These are phyloP conservation scores for Sphagnum tenellum DNA, from an alignment of 225 moss, liverwort and hornwort species.

Conservation along the genomic window DNA sequence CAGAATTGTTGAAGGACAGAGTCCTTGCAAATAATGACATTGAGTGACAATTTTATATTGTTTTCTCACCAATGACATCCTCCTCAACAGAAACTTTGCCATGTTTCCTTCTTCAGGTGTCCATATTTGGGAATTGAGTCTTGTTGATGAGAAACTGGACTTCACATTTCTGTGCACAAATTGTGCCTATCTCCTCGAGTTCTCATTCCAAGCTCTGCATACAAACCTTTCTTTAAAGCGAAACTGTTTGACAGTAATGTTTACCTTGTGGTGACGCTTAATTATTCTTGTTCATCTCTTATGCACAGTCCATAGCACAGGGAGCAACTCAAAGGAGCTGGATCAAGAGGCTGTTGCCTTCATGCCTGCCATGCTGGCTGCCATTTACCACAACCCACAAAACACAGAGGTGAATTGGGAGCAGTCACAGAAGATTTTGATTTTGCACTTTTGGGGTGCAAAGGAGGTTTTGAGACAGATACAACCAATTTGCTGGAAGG, in stretches of 20 bases:
- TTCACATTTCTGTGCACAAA: too few species aligned
- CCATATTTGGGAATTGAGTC: too few species aligned
- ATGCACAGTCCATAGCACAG: constrained; percentile 65
- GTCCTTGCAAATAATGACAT: constrained; percentile 79
- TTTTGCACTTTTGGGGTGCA: constrained; percentile 76
- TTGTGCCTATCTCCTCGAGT: too few species aligned
- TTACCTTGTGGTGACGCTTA: too few species aligned
- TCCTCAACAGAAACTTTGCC: constrained; percentile 66
- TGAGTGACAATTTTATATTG: constrained; percentile 78
- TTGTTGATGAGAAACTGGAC: too few species aligned
- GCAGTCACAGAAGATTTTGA: constrained; percentile 61
- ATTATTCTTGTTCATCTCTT: neutral
- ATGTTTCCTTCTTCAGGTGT: too few species aligned
- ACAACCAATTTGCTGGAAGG: constrained; percentile 86
- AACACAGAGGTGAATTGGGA: constrained; percentile 71
- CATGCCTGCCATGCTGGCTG: constrained; percentile 85
- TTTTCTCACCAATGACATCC: constrained; percentile 90
- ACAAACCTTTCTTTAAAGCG: too few species aligned
- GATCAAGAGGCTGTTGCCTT: constrained; percentile 90
- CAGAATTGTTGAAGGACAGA: constrained; percentile 76
- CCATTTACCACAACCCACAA: constrained; percentile 81
- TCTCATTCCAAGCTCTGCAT: too few species aligned
- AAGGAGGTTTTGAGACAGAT: constrained; percentile 86
- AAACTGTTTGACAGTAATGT: too few species aligned
- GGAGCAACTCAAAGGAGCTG: constrained; percentile 50